phyloP scores from a whole-genome alignment of 495 filamentous ascomycete genomes.

The Delitschia confertaspora region DNA sequence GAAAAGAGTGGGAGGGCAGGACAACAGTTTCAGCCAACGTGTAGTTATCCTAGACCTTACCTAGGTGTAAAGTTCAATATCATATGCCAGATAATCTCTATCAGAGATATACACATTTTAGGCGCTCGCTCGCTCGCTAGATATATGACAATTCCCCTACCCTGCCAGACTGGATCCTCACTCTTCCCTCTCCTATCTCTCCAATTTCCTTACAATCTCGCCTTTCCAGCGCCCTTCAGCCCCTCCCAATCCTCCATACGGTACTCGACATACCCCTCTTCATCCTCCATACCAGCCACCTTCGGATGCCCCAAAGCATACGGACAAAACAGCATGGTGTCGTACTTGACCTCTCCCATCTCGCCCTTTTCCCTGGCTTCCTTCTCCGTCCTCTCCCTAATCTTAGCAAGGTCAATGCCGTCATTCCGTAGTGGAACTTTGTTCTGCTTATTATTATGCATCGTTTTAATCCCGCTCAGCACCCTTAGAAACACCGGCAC shows the following conservation, averaged over 20 bases:
- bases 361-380: conserved; percentile 17
- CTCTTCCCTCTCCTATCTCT: no score
- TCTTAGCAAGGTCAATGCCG: conserved; percentile 50
- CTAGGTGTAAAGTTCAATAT: no score
- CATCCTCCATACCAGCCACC: conserved; percentile 37
- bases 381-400: conserved; percentile 17
- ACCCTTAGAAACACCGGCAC: conserved; percentile 68
- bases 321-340: conserved; percentile 21
- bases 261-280: conserved; percentile 49
- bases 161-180: no score
- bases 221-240: conserved; percentile 44
- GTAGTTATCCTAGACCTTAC: no score
- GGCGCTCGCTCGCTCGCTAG: no score
- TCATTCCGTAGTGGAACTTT: conserved; percentile 65
- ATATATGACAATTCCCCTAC: no score
- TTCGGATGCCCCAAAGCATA: conserved; percentile 31
- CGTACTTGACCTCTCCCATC: conserved; percentile 17
- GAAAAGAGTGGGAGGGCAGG: no score
- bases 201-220: conserved; percentile 46
- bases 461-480: conserved; percentile 49
- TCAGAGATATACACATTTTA: no score
- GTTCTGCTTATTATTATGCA: conserved; percentile 80
- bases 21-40: no score
- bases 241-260: conserved; percentile 48
- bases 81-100: no score